Base-by-base conservation (phyloP, 768 basidiomycete genomes). In the Paxillus rubicundulus region DNA sequence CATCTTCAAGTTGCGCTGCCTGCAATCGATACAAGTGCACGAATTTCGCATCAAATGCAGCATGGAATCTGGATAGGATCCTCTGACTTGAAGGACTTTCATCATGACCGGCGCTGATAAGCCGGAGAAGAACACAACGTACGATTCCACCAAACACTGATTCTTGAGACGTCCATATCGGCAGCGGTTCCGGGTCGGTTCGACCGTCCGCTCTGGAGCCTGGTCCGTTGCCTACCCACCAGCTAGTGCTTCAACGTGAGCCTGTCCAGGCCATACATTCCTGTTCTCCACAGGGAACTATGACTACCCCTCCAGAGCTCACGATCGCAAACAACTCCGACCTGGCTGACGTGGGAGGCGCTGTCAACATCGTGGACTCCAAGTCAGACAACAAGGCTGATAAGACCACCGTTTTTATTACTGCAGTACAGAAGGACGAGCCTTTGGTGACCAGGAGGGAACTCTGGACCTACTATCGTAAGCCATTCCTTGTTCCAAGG, bases 391-490 rank as follows among this genome's bases (percentile, higher is more conserved):
- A 37, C 5, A 49, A 59, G 37, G 42, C 2, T 1, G 14, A 49
- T 45, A 60, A 65, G 34, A 54, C 60, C n/a, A 47, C 57, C 21
- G 52, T 63, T 12, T 74, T 76, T 44, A 66, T 80, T 2, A 75
- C 75, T 0, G 67, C 73, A 0, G 70, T 78, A 36, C 65, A 54
- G 40, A 71, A 74, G 55, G 70, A 83, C 39, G 89, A 87, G 49
- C 89, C 89, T 0, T 63, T 85, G 8, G 88, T 90, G 5, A 88
- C 84, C 16, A 75, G 84, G 45, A 79, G 67, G 61, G 89, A 92
- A 63, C 71, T 92, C 8, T 92, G 89, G 89, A 82, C 82, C 48
- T 92, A 90, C 62, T 90, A 90, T 65, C 56, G 87, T 88, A 32
- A 43, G 64, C 50, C 17, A 1, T 34, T 5, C 6, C 12, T 37